Conservation (phyloP, 2,329 filamentous ascomycete genomes). For the Penicillium sumatraense region DNA sequence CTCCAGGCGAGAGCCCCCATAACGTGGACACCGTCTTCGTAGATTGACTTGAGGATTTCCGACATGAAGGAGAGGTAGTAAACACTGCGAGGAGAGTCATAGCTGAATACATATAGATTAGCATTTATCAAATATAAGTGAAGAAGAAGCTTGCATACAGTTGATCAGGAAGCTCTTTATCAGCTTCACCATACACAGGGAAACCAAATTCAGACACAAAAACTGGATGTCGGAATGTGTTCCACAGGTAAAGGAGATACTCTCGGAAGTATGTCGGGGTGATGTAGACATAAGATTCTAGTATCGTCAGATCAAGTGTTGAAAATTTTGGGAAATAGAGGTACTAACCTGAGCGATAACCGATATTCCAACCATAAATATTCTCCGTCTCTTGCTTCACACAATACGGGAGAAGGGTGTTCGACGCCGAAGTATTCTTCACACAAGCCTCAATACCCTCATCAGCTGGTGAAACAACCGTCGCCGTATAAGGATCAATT, state of each 20-base stretch:
- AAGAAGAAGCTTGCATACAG: conserved; percentile 31
- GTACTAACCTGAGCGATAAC: conserved; percentile 51
- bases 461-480: conserved; percentile 55
- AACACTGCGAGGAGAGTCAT: conserved; percentile 57
- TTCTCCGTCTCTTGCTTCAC: conserved; percentile 54
- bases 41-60: conserved; percentile 60
- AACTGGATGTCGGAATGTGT: conserved; percentile 59
- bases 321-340: neutral
- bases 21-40: conserved; percentile 61
- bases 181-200: conserved; percentile 56
- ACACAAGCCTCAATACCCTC: conserved; percentile 56
- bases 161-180: conserved; percentile 53
- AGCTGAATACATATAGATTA: conserved; percentile 24
- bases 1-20: conserved; percentile 61
- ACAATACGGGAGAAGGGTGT: conserved; percentile 57
- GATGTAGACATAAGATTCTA: conserved; percentile 60
- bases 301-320: neutral
- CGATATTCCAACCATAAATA: conserved; percentile 62
- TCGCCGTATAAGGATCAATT: conserved; percentile 63
- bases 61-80: conserved; percentile 62
- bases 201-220: conserved; percentile 62
- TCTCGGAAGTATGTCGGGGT: conserved; percentile 52
- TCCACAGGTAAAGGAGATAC: conserved; percentile 64
- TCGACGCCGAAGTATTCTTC: conserved; percentile 44
- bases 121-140: neutral